phyloP scores from a whole-genome alignment of 2,329 filamentous ascomycete species.

The Diaporthe citriasiana region DNA sequence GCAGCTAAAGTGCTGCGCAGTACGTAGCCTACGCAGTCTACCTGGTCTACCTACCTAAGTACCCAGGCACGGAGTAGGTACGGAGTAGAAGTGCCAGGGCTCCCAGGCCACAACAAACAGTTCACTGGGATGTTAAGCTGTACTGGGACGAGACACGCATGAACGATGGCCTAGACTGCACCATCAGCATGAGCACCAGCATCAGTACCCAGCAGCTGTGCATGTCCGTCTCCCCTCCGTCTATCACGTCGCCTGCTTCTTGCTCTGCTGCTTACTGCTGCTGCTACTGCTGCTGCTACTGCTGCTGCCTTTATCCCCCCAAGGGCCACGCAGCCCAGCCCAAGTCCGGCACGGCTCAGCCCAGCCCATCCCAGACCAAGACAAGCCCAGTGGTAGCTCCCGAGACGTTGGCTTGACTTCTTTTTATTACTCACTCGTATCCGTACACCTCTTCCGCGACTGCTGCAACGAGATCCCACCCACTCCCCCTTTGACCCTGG shows the following conservation, averaged over 20 bases:
- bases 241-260: not conserved
- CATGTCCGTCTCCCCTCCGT: slow-evolving; percentile 1
- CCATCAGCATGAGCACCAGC: slow-evolving; percentile 4
- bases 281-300: not conserved
- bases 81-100: too few species aligned
- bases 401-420: slow-evolving; percentile 34
- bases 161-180: slow-evolving; percentile 21
- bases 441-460: slow-evolving; percentile 24
- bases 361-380: slow-evolving; percentile 21
- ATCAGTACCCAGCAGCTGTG: not conserved
- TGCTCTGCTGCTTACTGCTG: not conserved
- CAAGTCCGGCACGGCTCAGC: slow-evolving; percentile 22
- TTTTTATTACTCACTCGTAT: slow-evolving; percentile 36
- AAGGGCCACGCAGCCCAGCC: slow-evolving; percentile 24
- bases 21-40: not conserved
- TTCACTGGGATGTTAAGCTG: not conserved
- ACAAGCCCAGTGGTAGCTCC: slow-evolving; percentile 30
- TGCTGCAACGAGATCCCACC: slow-evolving; percentile 23
- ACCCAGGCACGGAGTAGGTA: not conserved
- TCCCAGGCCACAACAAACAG: too few species aligned
- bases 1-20: not conserved
- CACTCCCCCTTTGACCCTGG: slow-evolving; percentile 7
- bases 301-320: slow-evolving; percentile 7
- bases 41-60: too few species aligned
- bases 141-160: slow-evolving; percentile 13